Base-by-base conservation (phyloP, 331 rosid genomes). In the Malus hybrid region DNA sequence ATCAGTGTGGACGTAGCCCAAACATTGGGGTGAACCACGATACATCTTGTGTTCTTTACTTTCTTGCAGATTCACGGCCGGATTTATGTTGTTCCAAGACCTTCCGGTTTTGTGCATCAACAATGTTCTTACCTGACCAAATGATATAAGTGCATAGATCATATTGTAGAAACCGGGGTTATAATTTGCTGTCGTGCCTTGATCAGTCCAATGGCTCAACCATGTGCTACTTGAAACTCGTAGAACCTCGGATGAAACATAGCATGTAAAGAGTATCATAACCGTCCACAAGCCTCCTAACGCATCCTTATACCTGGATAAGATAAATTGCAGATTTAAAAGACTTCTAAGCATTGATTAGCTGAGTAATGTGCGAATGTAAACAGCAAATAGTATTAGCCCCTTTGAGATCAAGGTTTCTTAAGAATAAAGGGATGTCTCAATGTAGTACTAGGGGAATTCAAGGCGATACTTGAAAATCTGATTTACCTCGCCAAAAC, bases 201-300 rank as follows among this genome's bases (percentile, higher is more conserved):
- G 82, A 63, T 76, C 80, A 1, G 86, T 85, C 88, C 88, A 85
- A 76, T 66, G 67, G 63, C 88, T 85, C 76, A 85, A 76, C 88
- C 88, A 85, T 28, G 83, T 79, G 82, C 88, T 85, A 76, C 86
- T 85, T 56, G 77, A 85, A 76, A 85, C 62, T 79, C 88, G 82
- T 55, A 85, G 86, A 79, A 81, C 66, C 70, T 85, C 88, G 8
- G 86, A 73, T 44, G 76, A 70, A 68, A 85, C 67, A 77, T 76
- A 85, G 78, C 88, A 82, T 46, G 76, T 34, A 22, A 85, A 76
- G 82, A 85, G 88, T 76, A 85, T 60, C 44, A 59, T 12, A 29
- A 85, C 84, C 69, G 77, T 82, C 86, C 88, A 85, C 60, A 76
- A 66, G 80, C 88, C 88, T 73, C 88, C 88, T 68, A 85, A 29